Evolutionary conservation across 139 green algal genomes (phyloP), one percentile per base, ranked within the genome.

Genomic region (Tetradesmus obliquus): DNA sequence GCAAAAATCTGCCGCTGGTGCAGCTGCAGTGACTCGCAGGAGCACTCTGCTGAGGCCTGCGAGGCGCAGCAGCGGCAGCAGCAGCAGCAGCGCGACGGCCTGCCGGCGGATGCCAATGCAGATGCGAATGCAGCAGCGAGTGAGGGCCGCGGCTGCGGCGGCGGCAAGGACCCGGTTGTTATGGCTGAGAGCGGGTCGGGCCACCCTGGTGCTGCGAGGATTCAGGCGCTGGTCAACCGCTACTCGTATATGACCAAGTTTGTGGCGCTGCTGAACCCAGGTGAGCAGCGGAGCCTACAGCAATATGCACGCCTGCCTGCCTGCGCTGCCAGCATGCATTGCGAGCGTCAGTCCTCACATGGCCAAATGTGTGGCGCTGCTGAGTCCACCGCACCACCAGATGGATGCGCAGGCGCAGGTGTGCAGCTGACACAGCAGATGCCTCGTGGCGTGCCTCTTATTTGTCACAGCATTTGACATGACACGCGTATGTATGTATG

Each of bases 221-320:
- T 87, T 17, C 5, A 19, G 54, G 82, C 54, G 82, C 55, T 87
- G 2, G 82, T 87, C 54, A 72, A 66, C 54, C 51, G 20, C 45
- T 87, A 87, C 82, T 72, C 54, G 3, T 87, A 87, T 19, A 69
- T 71, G 82, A 72, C 82, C 19, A 87, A 87, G 82, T 87, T 66
- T 51, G 55, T 87, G 19, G 82, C 82, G 3, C 82, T 87, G 55
- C 55, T 87, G 5, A 87, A 87, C 55, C 82, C 82, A 69, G 82
- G 82, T 87, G 19, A 8, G 79, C 24, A 55, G 13, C n/a, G n/a
- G n/a, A n/a, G n/a, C n/a, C n/a, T n/a, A n/a, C n/a, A n/a, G n/a
- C n/a, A n/a, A n/a, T n/a, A n/a, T n/a, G n/a, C n/a, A n/a, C n/a
- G n/a, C n/a, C n/a, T n/a, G n/a, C n/a, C n/a, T n/a, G n/a, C n/a